Evolutionary conservation across 1,284 basidiomycete species (phyloP).

Genomic region (Cystobasidium slooffiae): DNA sequence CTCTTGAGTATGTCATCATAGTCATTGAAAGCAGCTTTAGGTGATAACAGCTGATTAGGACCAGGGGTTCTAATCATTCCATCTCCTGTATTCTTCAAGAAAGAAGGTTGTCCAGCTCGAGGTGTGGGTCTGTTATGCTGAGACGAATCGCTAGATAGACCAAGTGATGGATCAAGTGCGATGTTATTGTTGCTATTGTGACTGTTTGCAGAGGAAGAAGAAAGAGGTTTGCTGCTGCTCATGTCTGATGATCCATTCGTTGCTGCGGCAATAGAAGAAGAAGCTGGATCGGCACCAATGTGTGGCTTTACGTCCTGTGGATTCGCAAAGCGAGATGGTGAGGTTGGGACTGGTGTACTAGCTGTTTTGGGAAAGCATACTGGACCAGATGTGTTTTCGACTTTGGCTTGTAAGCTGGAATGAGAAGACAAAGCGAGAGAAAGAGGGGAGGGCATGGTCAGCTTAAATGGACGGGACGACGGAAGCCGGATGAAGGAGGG

Average conservation of each 20-base stretch:
- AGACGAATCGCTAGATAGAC: not conserved
- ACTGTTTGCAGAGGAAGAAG: constrained; percentile 10
- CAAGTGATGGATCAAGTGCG: constrained; percentile 9
- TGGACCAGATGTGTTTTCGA: constrained; percentile 32
- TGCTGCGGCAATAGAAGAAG: not conserved
- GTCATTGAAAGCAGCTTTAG: constrained; percentile 30
- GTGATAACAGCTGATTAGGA: constrained; percentile 29
- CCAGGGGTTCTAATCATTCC: constrained; percentile 32
- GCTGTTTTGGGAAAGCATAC: constrained; percentile 32
- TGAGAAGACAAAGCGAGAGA: not conserved
- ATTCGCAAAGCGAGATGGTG: constrained; percentile 29
- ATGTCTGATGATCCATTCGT: not conserved
- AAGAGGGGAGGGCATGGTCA: not conserved
- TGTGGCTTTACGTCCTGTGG: constrained; percentile 20
- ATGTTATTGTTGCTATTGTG: constrained; percentile 4
- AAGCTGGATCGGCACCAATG: constrained; percentile 3
- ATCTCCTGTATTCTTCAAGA: constrained; percentile 38
- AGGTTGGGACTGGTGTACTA: constrained; percentile 25
- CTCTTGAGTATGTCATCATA: constrained; percentile 6
- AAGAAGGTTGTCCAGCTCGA: constrained; percentile 34
- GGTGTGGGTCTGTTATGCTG: not conserved
- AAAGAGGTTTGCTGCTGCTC: constrained; percentile 8
- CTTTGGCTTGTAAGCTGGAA: constrained; percentile 5
- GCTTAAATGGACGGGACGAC: too few relatives aligned
- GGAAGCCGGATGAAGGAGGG: not conserved